A percentile compares a stretch with the other conserved stretches of the same genome.
phyloP scores from a whole-genome alignment of 306 rosid species.

The Pachyrhizus erosus region DNA sequence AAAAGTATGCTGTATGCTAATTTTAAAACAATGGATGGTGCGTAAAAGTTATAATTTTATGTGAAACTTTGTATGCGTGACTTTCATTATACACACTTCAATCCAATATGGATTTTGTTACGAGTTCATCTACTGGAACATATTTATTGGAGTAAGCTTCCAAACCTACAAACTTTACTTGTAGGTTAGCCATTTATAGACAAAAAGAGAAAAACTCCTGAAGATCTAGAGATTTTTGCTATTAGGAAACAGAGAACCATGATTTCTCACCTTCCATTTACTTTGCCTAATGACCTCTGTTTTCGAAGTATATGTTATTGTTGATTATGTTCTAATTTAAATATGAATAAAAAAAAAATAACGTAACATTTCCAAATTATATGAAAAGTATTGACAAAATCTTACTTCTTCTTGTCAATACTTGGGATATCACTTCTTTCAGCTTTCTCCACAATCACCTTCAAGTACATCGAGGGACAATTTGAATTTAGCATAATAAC shows the following conservation, averaged over 20 bases:
- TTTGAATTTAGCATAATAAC: constrained; percentile 40
- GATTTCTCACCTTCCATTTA: constrained; percentile 14
- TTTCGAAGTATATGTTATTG: constrained; percentile 9
- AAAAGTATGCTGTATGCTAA: neutral
- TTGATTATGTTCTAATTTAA: constrained; percentile 21
- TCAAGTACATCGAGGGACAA: constrained; percentile 45
- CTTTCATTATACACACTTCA: constrained; percentile 15
- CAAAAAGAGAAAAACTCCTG: neutral
- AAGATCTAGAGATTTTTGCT: neutral
- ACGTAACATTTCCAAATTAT: constrained; percentile 25
- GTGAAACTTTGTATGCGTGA: constrained; percentile 3
- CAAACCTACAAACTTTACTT: constrained; percentile 1
- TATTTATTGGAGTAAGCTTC: constrained; percentile 29
- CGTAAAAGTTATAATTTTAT: constrained; percentile 7
- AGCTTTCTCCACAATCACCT: constrained; percentile 98
- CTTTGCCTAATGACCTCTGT: neutral
- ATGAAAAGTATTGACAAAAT: constrained; percentile 27
- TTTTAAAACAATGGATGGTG: constrained; percentile 2
- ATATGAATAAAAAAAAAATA: constrained; percentile 35
- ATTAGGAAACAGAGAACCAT: neutral
- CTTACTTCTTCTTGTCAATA: constrained; percentile 96
- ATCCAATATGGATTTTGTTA: neutral
- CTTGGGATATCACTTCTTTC: constrained; percentile 95
- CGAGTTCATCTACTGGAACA: constrained; percentile 2
- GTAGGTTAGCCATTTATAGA: neutral